Evolutionary conservation across 1,139 yeast genomes (phyloP).

Genomic region (Lodderomyces pseudojiufengensis): DNA sequence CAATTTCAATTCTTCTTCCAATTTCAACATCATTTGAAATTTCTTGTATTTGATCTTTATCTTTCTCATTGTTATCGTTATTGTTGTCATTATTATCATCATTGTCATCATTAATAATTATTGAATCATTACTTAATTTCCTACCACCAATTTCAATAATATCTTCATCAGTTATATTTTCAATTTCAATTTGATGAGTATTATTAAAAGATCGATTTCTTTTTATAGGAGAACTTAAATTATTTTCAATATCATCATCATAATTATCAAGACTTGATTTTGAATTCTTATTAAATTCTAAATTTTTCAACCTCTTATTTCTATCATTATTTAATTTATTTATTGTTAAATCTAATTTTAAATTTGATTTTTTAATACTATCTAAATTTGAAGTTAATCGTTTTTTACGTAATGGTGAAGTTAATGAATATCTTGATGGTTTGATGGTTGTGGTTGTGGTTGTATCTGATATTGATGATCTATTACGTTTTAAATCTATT

Average conservation of each 20-base stretch:
- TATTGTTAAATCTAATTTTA: conserved; percentile 14
- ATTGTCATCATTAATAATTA: too few species aligned
- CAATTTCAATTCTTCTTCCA: conserved; percentile 1
- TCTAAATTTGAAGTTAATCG: conserved; percentile 21
- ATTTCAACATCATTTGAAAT: conserved; percentile 1
- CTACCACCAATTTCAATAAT: conserved; percentile 1
- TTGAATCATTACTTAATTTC: neutral
- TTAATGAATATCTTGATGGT: conserved; percentile 24
- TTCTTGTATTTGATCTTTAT: too few species aligned
- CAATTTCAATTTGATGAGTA: conserved; percentile 18
- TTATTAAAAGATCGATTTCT: conserved; percentile 16
- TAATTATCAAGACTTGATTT: conserved; percentile 5
- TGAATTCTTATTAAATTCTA: conserved; percentile 1
- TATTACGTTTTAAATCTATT: neutral
- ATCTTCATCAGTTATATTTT: neutral
- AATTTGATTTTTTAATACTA: conserved; percentile 17
- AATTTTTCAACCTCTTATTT: conserved; percentile 13
- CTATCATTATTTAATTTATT: conserved; percentile 16
- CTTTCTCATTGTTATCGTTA: too few species aligned
- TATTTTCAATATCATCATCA: conserved; percentile 4
- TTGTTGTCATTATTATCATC: too few species aligned
- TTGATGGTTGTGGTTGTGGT: neutral
- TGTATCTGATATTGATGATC: neutral
- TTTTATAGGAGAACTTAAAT: conserved; percentile 14
- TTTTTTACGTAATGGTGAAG: conserved; percentile 26